phyloP scores from a whole-genome alignment of 306 rosid genomes.

The Begonia loranthoides region DNA sequence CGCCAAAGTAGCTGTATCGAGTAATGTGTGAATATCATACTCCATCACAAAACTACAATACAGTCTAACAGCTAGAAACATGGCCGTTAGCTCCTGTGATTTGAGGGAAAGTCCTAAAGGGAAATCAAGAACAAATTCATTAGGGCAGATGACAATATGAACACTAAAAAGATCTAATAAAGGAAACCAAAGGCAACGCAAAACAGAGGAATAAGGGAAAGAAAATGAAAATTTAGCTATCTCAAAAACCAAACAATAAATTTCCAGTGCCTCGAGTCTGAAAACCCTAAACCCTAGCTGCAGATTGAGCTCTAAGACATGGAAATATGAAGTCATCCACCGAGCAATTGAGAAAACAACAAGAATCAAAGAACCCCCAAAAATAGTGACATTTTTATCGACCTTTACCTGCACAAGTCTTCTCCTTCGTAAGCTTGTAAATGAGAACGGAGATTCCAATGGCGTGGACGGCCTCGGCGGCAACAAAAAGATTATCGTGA shows the following conservation, averaged over 20 bases:
- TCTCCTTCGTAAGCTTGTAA: constrained; percentile 54
- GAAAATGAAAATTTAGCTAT: not conserved
- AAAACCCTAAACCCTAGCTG: not conserved
- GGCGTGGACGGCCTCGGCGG: constrained; percentile 58
- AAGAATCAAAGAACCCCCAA: not conserved
- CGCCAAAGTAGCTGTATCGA: constrained; percentile 52
- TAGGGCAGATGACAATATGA: not conserved
- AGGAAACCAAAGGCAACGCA: not conserved
- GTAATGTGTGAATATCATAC: constrained; percentile 65
- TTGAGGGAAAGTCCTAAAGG: constrained; percentile 61
- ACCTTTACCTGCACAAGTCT: constrained; percentile 47
- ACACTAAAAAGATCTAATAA: not conserved
- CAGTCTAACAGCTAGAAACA: constrained; percentile 55
- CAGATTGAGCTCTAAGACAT: not conserved
- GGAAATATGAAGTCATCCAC: not conserved
- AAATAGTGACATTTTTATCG: not conserved
- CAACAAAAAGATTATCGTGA: constrained; percentile 52
- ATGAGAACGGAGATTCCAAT: constrained; percentile 52
- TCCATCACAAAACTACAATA: constrained; percentile 77
- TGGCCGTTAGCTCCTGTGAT: constrained; percentile 68
- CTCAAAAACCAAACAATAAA: not conserved
- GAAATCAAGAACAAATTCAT: not conserved
- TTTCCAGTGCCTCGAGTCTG: not conserved
- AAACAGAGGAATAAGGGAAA: not conserved
- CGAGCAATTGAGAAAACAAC: not conserved